Percentiles rank a stretch among this genome's conserved stretches.
These are phyloP conservation scores for Cyclanthera cordifolia DNA, from an alignment of 306 rosid genomes.

Conservation along the genomic window DNA sequence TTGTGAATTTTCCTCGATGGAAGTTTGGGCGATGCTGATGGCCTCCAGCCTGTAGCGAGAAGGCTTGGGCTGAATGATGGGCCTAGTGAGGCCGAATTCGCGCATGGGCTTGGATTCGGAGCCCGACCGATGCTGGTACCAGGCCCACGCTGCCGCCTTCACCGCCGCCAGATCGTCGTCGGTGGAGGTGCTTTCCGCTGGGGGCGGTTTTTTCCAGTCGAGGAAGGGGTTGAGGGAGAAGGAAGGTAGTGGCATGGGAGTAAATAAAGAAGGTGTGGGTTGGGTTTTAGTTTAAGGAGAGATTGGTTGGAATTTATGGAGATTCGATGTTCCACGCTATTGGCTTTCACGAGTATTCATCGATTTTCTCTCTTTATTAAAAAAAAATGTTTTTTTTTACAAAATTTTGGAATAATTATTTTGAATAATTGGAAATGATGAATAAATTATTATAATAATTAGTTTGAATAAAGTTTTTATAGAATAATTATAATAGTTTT, in stretches of 20 bases:
- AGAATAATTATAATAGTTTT: too few species aligned
- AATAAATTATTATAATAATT: too few species aligned
- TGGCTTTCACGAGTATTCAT: background rate
- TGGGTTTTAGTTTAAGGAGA: background rate
- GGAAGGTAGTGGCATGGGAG: conserved; percentile 3
- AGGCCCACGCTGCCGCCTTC: conserved; percentile 92
- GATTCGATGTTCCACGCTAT: background rate
- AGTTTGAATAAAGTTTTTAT: too few species aligned
- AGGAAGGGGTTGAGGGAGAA: conserved; percentile 15
- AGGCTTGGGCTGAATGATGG: conserved; percentile 24
- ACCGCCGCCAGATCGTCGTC: conserved; percentile 21
- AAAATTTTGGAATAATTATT: too few species aligned
- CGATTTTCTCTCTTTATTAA: too few species aligned
- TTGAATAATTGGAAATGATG: too few species aligned
- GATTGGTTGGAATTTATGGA: background rate
- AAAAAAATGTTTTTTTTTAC: too few species aligned
- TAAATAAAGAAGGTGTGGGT: background rate
- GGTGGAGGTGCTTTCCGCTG: background rate
- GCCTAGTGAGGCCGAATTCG: conserved; percentile 27
- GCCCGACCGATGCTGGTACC: conserved; percentile 54
- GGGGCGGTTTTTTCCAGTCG: conserved; percentile 21
- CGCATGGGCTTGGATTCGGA: conserved; percentile 27
- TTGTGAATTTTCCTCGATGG: background rate
- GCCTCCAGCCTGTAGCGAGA: conserved; percentile 71
- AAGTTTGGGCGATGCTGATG: conserved; percentile 12